Percentiles rank a stretch among this genome's conserved stretches.
Conservation (phyloP, 148 eudicot species). For the Tetragonia tetragonoides region DNA sequence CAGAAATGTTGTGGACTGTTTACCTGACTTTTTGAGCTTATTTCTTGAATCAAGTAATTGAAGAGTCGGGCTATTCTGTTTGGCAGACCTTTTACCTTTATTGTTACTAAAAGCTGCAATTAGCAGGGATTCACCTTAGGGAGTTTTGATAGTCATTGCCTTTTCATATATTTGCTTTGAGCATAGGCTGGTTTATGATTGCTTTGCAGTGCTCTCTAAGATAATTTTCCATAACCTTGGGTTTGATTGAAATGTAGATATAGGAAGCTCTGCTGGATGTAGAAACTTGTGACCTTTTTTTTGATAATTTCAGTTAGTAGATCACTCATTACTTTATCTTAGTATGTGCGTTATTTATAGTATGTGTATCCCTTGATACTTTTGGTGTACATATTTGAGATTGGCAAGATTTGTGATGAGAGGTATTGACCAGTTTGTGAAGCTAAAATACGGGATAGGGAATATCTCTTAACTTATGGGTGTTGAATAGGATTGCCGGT, state of each 20-base stretch:
- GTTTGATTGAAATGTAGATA: not conserved
- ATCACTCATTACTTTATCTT: not conserved
- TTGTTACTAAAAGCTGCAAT: constrained; percentile 1
- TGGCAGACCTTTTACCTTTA: not conserved
- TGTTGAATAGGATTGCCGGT: constrained; percentile 27
- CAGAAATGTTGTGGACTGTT: not conserved
- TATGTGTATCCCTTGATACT: not conserved
- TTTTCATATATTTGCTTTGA: not conserved
- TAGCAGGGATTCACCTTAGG: not conserved
- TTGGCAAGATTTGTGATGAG: not conserved
- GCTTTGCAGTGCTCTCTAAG: not conserved
- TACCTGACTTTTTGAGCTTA: not conserved
- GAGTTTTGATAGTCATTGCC: not conserved
- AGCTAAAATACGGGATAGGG: not conserved
- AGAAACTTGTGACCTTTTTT: not conserved
- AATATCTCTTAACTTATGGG: not conserved
- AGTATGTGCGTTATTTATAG: not conserved
- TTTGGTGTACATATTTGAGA: not conserved
- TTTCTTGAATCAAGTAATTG: not conserved
- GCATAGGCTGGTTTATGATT: not conserved
- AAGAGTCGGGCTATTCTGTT: not conserved
- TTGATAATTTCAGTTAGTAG: not conserved
- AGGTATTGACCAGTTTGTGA: not conserved
- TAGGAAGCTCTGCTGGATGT: not conserved
- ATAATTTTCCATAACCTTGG: not conserved